Evolutionary conservation across 2,329 filamentous ascomycete genomes (phyloP), one percentile per base, ranked within the genome.

Genomic region (Xylaria sp.): DNA sequence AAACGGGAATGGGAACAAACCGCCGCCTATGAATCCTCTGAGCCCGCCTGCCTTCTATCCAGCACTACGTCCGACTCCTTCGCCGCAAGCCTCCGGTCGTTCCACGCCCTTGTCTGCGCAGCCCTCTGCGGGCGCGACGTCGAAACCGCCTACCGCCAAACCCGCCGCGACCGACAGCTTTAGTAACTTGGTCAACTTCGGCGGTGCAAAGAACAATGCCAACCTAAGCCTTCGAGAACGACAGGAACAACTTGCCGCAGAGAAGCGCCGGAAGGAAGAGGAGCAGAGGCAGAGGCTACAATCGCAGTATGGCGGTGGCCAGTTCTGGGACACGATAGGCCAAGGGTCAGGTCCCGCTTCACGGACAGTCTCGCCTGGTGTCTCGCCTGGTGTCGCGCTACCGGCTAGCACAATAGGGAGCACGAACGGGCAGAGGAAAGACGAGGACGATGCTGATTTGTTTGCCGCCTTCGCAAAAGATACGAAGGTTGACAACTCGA

Each of bases 201-300:
- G 87, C 57, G 80, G 86, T 35, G 82, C 86, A 60, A 90, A 90
- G 78, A 81, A 82, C 63, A 87, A 86, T 35, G 91, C 90, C 79
- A 96, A 92, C 71, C 84, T 98, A 18, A 91, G 89, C 69, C 81
- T 97, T 72, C 88, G 92, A 72, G 93, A 97, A 79, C 91, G 93
- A 75, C 92, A 93, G 79, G 87, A 89, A 70, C 88, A 87, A 68
- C 80, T 91, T 44, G 86, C 89, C 71, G 86, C 84, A 3, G 88
- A 91, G 79, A 93, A 89, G 81, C 84, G 86, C 40, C 88, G 84
- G 78, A 92, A 95, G 78, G 92, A 94, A 69, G 91, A 91, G 67
- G 91, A 94, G 78, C 88, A 88, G 77, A 88, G 86, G 75, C 91
- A 86, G 75, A 88, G 90, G 78, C 87, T 90, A 75, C 93, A 96